Percentiles rank a stretch among this genome's conserved stretches.
These are phyloP conservation scores for Ganoderma lucidum DNA, from an alignment of 1,284 basidiomycete genomes.

Conservation along the genomic window DNA sequence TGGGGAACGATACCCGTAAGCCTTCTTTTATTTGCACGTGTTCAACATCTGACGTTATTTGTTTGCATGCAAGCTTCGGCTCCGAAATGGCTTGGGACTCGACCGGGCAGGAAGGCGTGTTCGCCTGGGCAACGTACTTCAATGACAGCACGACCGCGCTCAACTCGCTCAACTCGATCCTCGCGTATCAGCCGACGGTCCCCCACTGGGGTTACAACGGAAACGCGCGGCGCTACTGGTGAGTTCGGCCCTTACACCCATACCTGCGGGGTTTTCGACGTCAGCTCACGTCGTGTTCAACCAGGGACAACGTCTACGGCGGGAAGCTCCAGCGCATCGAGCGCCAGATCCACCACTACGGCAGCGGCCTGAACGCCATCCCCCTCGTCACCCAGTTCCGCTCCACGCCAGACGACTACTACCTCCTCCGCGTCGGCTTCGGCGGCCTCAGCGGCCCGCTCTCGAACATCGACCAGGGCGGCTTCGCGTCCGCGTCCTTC, in stretches of 20 bases:
- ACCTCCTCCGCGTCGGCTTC: conserved; percentile 61
- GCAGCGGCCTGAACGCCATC: conserved; percentile 32
- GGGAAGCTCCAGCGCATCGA: too few species aligned
- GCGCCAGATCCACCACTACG: too few species aligned
- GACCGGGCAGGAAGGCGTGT: conserved; percentile 66
- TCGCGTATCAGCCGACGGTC: conserved; percentile 64
- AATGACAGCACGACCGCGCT: conserved; percentile 58
- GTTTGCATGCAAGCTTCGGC: conserved; percentile 50
- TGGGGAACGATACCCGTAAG: conserved; percentile 59
- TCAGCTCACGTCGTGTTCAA: neutral
- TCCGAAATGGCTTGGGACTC: conserved; percentile 73
- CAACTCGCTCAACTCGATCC: conserved; percentile 63
- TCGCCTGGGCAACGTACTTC: conserved; percentile 63
- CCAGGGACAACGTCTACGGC: conserved; percentile 56
- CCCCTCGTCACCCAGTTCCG: conserved; percentile 61
- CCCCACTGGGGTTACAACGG: conserved; percentile 72
- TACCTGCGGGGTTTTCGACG: neutral
- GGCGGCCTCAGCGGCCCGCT: conserved; percentile 61
- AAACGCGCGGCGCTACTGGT: conserved; percentile 67
- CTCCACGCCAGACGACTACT: conserved; percentile 55
- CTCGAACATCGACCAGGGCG: conserved; percentile 63
- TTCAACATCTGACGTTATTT: neutral
- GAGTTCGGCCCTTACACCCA: conserved; percentile 21
- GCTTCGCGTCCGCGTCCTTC: conserved; percentile 66
- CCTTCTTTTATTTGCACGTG: neutral